Base-by-base conservation (phyloP, 2,329 filamentous ascomycete species). In the Epichloe scottii region DNA sequence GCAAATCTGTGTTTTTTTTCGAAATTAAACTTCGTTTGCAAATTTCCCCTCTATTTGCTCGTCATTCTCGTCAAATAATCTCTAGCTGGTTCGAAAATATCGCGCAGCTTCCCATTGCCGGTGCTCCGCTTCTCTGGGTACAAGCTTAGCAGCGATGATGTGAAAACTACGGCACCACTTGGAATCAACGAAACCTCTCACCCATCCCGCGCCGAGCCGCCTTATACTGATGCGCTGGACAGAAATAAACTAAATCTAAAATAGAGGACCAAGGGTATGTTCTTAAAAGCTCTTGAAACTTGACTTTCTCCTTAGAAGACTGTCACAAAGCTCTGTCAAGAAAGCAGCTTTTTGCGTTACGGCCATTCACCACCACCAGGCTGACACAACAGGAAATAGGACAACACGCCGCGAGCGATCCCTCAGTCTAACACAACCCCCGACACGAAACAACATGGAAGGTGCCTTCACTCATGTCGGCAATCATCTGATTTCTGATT, bases 391-490 rank as follows among this genome's bases (percentile, higher is more conserved):
- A n/a, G 45, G 10, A 48, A 19, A 48, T 10, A 42, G 34, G 40
- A 50, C 34, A 48, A 41, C n/a, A 35, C 19, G 35, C 33, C 47
- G 14, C 39, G 26, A 26, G 35, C 43, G 38, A 48, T 26, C 50
- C 40, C 33, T 34, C 43, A 54, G 56, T 56, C 50, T 51, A n/a
- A 17, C 21, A 43, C 40, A 15, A 47, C 55, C 57, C 53, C 45
- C 50, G 43, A 51, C 52, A 14, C 15, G 34, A 47, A 50, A 51
- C 62, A 73, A 59, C 59, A 91, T 93, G 87, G 87, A 93, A 74
- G 86, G 85, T 66, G 86, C 88, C 59, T 95, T 94, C 66, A 91
- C 85, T 56, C 85, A 93, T 70, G 81, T 91, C 63, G 87, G 85
- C 62, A 95, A 93, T 71, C 85, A 90, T 70, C 74, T 90, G 59